Evolutionary conservation across 805 yeast species (phyloP), one percentile per base, ranked within the genome.

Genomic region (Candida boleticola): DNA sequence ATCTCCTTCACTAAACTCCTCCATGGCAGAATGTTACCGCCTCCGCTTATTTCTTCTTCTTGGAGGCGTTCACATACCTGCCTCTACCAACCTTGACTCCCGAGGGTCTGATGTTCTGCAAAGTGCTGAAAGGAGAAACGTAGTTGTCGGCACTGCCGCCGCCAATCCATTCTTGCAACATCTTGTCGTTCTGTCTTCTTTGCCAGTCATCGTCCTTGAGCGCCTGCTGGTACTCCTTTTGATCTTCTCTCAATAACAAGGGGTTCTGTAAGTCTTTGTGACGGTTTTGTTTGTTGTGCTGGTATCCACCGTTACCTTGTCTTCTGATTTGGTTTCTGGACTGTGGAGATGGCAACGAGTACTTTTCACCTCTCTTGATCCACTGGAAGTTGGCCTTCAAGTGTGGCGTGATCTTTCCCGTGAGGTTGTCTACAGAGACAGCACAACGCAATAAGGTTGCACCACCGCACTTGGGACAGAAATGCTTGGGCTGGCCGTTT

Each of bases 381-480:
- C 99, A 93, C 67, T 88, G 90, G 71, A 93, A 89, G 62, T 90
- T 90, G 42, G 81, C 74, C 69, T 92, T 93, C 56, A 93, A 72
- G 63, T 89, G 96, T 14, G 97, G 96, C 17, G 84, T 83, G 25
- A 93, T 68, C 48, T 80, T 80, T 34, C 99, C 99, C 1, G 93
- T 79, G 20, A 66, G 71, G 17, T 87, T 74, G 55, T 85, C 83
- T 14, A 93, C 80, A 13, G 95, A 81, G 1, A 93, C 97, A 0
- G 96, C 89, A 64, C 96, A 89, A 64, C 98, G 77, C 52, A 90
- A 61, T 45, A 93, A 66, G 0, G 99, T 92, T 45, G 83, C 80
- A 39, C 97, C 97, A 46, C 99, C 99, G 74, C 99, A 93, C 40
- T 81, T 77, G 13, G 97, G 86, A 63, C 99, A 93, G 70, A 93